Evolutionary conservation across 495 filamentous ascomycete genomes (phyloP).

Genomic region (Pyrenopolyporus hunteri): DNA sequence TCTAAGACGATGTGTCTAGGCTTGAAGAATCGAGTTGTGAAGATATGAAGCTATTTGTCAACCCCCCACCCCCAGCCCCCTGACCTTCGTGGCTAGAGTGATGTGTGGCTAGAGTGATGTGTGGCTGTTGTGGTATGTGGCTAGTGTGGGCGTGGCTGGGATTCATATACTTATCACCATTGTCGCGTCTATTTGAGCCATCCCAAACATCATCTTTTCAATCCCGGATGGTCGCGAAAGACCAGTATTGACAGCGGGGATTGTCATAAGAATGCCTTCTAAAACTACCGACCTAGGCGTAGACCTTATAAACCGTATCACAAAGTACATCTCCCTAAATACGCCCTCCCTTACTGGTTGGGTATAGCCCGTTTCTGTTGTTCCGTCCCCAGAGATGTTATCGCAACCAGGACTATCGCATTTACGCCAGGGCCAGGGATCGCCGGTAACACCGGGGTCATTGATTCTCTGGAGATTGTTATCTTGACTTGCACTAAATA

Average conservation of each 20-base stretch:
- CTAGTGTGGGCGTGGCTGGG: background rate
- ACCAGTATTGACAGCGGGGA: too few species aligned
- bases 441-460: slow-evolving; percentile 15
- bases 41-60: background rate
- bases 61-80: background rate
- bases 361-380: too few species aligned
- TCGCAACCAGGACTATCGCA: background rate
- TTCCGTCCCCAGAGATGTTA: too few species aligned
- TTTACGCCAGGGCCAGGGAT: slow-evolving; percentile 10
- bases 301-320: too few species aligned
- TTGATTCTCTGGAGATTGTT: slow-evolving; percentile 31
- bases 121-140: background rate
- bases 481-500: slow-evolving; percentile 1
- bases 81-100: background rate
- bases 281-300: too few species aligned
- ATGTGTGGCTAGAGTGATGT: background rate
- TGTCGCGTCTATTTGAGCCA: background rate
- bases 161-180: background rate
- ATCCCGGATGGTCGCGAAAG: too few species aligned
- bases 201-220: too few species aligned
- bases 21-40: background rate
- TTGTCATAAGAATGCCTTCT: too few species aligned
- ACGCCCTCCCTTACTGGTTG: too few species aligned
- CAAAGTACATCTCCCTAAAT: too few species aligned
- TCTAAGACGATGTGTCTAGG: background rate